phyloP scores from a whole-genome alignment of 2,329 filamentous ascomycete species.

The Aspergillus amoenus region DNA sequence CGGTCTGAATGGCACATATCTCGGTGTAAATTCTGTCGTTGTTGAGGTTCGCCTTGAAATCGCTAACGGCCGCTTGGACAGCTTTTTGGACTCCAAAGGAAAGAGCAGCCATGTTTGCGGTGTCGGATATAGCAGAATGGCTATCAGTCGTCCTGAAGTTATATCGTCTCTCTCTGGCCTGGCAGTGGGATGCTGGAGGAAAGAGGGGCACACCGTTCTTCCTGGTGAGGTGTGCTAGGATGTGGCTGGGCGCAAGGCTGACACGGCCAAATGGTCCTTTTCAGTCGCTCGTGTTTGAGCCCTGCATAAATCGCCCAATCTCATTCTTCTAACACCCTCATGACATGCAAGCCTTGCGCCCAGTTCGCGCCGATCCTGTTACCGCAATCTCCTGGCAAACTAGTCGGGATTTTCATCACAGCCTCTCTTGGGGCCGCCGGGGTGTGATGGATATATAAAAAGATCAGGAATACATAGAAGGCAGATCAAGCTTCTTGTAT shows the following conservation, averaged over 20 bases:
- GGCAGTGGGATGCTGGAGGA: background rate
- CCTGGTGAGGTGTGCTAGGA: background rate
- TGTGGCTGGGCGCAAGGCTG: background rate
- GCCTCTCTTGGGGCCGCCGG: too few species aligned
- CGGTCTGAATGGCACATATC: background rate
- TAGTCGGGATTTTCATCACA: too few species aligned
- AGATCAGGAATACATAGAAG: too few species aligned
- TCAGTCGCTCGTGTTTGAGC: background rate
- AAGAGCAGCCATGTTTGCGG: background rate
- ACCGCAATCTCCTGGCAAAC: too few species aligned
- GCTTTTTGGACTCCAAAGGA: background rate
- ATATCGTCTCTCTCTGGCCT: background rate
- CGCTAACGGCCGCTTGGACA: conserved; percentile 1
- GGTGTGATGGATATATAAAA: too few species aligned
- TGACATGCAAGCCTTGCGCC: background rate
- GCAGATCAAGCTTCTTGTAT: too few species aligned
- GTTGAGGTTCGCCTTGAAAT: conserved; percentile 2
- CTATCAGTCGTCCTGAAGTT: too few species aligned
- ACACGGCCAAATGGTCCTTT: background rate
- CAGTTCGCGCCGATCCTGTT: background rate
- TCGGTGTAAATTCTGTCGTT: background rate
- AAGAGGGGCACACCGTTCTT: background rate
- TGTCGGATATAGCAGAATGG: too few species aligned
- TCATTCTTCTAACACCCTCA: background rate
- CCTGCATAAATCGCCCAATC: background rate